A percentile compares a stretch with the other conserved stretches of the same genome.
Conservation (phyloP, 2,329 filamentous ascomycete genomes). For the Coleophoma cylindrospora region DNA sequence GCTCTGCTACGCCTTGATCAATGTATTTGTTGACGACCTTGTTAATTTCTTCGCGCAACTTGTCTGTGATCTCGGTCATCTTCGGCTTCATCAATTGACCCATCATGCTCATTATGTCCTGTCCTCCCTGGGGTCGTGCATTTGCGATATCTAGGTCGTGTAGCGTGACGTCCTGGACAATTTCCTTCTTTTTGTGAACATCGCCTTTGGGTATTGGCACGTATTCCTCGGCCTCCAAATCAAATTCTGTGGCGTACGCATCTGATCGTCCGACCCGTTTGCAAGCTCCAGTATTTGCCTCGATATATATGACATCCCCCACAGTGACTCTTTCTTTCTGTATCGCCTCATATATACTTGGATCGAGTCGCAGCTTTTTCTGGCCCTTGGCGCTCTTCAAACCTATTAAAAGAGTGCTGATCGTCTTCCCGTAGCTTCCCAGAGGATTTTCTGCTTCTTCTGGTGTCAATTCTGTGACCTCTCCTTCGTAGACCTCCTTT, state of each 20-base stretch:
- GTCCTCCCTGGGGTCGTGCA: conserved; percentile 87
- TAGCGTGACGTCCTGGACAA: conserved; percentile 95
- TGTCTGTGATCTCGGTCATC: conserved; percentile 99
- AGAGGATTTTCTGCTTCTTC: conserved; percentile 98
- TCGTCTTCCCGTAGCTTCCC: conserved; percentile 94
- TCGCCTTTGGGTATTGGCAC: conserved; percentile 98
- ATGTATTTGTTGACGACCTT: conserved; percentile 99
- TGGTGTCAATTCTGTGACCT: conserved; percentile 94
- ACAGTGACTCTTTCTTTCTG: conserved; percentile 96
- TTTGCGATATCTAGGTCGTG: conserved; percentile 97
- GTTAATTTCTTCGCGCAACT: conserved; percentile 93
- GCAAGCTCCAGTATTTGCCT: conserved; percentile 96
- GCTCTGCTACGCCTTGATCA: conserved; percentile 93
- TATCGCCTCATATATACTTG: conserved; percentile 98
- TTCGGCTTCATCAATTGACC: conserved; percentile 99
- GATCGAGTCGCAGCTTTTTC: conserved; percentile 95
- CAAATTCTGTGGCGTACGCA: conserved; percentile 96
- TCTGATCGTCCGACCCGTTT: conserved; percentile 95
- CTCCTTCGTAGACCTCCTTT: conserved; percentile 98
- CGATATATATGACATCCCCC: conserved; percentile 98
- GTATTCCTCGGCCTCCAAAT: conserved; percentile 97
- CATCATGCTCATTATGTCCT: conserved; percentile 99
- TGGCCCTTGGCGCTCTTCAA: conserved; percentile 94
- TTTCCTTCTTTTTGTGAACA: conserved; percentile 99
- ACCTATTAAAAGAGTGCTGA: conserved; percentile 90